Evolutionary conservation across 2,329 filamentous ascomycete genomes (phyloP).

Genomic region (Monilinia fructicola): DNA sequence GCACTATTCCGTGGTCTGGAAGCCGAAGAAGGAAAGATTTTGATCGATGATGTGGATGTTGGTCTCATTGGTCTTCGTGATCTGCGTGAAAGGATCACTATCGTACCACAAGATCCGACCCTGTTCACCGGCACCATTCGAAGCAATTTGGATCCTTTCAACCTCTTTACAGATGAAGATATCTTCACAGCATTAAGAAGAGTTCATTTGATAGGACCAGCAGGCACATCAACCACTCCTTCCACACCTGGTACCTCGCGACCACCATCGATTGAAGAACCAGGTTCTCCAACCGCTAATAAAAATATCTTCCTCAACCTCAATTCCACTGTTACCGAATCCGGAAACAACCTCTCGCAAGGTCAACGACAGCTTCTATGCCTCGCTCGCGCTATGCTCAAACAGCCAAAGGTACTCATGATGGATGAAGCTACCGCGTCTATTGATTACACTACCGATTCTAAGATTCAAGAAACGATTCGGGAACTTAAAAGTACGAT

Average conservation of each 20-base stretch:
- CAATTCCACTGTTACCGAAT: slow-evolving; percentile 79
- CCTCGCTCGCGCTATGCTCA: slow-evolving; percentile 87
- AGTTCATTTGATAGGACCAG: slow-evolving; percentile 77
- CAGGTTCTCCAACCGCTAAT: slow-evolving; percentile 58
- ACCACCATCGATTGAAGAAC: slow-evolving; percentile 31
- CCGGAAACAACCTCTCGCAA: slow-evolving; percentile 90
- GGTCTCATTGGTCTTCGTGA: slow-evolving; percentile 88
- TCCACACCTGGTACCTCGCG: slow-evolving; percentile 41
- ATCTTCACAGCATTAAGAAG: slow-evolving; percentile 83
- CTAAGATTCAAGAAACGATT: slow-evolving; percentile 95
- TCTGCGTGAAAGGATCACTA: slow-evolving; percentile 89
- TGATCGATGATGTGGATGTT: slow-evolving; percentile 91
- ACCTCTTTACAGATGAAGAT: slow-evolving; percentile 82
- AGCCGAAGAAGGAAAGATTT: slow-evolving; percentile 82
- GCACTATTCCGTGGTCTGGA: slow-evolving; percentile 93
- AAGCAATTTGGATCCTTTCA: slow-evolving; percentile 90
- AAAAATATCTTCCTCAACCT: slow-evolving; percentile 94
- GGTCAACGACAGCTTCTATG: slow-evolving; percentile 94
- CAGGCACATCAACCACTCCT: slow-evolving; percentile 34
- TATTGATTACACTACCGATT: slow-evolving; percentile 93
- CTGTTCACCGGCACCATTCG: slow-evolving; percentile 90
- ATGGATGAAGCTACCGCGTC: slow-evolving; percentile 99
- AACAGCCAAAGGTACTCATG: slow-evolving; percentile 87
- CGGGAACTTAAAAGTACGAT: slow-evolving; percentile 91
- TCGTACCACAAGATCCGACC: slow-evolving; percentile 95